Evolutionary conservation across 2,329 filamentous ascomycete species (phyloP), one percentile per base, ranked within the genome.

Genomic region (Neonectria hederae): DNA sequence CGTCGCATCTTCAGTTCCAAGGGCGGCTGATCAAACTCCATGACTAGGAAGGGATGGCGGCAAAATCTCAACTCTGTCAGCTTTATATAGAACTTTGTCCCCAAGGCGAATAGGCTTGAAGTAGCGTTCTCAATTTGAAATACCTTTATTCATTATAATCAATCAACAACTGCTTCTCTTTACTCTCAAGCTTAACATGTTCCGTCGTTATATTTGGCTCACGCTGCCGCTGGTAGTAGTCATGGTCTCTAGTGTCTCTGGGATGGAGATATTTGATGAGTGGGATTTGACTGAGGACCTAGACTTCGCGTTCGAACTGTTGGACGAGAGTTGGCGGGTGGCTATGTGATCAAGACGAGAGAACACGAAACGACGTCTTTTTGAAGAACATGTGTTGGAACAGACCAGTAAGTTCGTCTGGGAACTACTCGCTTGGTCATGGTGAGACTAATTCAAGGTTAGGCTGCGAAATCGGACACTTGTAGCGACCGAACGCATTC

Each of bases 241-340:
- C 14, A 22, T 30, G 1, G 54, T 13, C n/a, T 30, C 35, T n/a
- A 28, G 46, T 11, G 28, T 42, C 21, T n/a, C 13, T 28, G 48
- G 54, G 32, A 62, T 53, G 54, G 60, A 52, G 14, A 21, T 62
- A 13, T 53, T 62, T 24, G 60, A 62, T n/a, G 30, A 54, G 45
- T 62, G 60, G 60, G 60, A 62, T 57, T 22, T 62, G 48, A 57
- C 40, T 4, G 60, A 62, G 14, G 60, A 62, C 22, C 19, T 62
- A 28, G 46, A 46, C 40, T 54, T 62, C 42, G 54, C 49, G 26
- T 62, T 62, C n/a, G 60, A 62, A 17, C 38, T 62, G n/a, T 52
- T 57, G 10, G 46, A 62, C 13, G 54, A 42, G n/a, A 26, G 40
- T 26, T 43, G 35, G 35, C 17, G 32, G 48, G 28, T 26, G 35